Base-by-base conservation (phyloP, 352 stramenopile genomes). In the Pythium volutum region DNA sequence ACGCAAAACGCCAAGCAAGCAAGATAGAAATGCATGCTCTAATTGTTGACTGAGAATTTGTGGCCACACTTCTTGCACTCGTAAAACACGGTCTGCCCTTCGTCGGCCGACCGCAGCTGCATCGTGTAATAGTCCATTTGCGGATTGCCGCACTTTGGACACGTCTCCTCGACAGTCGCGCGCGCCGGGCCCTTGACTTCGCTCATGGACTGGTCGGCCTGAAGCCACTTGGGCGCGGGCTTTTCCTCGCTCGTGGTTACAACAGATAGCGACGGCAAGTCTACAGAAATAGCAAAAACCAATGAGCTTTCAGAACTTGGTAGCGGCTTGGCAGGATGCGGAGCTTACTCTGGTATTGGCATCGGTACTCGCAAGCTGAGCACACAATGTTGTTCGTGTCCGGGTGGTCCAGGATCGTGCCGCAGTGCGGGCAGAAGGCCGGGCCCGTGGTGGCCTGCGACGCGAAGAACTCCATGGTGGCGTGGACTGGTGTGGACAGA, bases 41-140 rank as follows among this genome's bases (percentile, higher is more conserved):
- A 95, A 65, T 92, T 95, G 70, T 95, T 95, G 70, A 95, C 85
- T 16, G 85, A 95, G 72, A 80, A 93, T 67, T 92, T 91, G 77
- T 93, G 84, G 33, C 86, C 87, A 62, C 97, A 99, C 64, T 98
- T 97, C 73, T 96, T 96, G 77, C 97, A 99, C 81, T 99, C 97
- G 77, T 99, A 99, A 76, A 99, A 99, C 10, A 99, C 97, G 41
- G 97, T 99, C 75, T 99, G 97, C 15, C 97, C 97, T 83, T 99
- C 97, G 88, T 99, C 97, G 22, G 98, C 97, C 48, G 91, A 98
- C 63, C 97, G 87, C 67, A 99, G 75, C 78, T 99, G 97, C 75
- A 99, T 95, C 62, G 97, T 99, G 74, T 99, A 99, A 81, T 99
- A 99, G 70, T 98, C 93, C 74, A 99, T 98, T 75, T 99, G 86